These are phyloP conservation scores for Lodderomyces oxycetoniae DNA, from an alignment of 1,139 yeast species.

Conservation along the genomic window DNA sequence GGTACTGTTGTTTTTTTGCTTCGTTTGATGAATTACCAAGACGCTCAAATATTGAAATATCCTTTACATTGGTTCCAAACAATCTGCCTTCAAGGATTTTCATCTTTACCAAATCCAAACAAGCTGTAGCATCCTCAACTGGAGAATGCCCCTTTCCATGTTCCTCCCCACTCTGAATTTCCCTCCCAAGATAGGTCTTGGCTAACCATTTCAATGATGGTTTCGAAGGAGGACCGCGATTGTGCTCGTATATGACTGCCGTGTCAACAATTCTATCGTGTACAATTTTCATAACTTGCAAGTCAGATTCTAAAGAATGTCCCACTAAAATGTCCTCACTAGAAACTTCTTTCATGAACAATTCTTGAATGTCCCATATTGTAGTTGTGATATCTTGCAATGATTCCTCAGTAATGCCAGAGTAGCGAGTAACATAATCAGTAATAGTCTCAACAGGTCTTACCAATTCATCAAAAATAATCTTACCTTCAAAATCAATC, in stretches of 20 bases:
- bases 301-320: constrained; percentile 69
- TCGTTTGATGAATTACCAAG: constrained; percentile 15
- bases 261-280: constrained; percentile 72
- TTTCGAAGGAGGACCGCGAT: constrained; percentile 72
- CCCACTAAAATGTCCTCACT: constrained; percentile 59
- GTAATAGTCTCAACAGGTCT: constrained; percentile 69
- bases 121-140: constrained; percentile 77
- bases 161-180: constrained; percentile 56
- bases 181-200: constrained; percentile 45
- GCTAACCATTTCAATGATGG: constrained; percentile 74
- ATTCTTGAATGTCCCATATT: constrained; percentile 60
- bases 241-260: constrained; percentile 62
- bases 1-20: not conserved
- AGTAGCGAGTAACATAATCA: constrained; percentile 76
- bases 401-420: constrained; percentile 78
- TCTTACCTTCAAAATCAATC: constrained; percentile 55
- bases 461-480: constrained; percentile 67
- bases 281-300: constrained; percentile 52
- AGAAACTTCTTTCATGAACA: constrained; percentile 39
- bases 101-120: constrained; percentile 68
- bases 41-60: constrained; percentile 26
- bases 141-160: constrained; percentile 74
- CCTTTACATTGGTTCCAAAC: constrained; percentile 54
- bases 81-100: constrained; percentile 63
- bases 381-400: constrained; percentile 61